Evolutionary conservation across 805 yeast genomes (phyloP), one percentile per base, ranked within the genome.

Genomic region (Saccharomycopsis malanga): DNA sequence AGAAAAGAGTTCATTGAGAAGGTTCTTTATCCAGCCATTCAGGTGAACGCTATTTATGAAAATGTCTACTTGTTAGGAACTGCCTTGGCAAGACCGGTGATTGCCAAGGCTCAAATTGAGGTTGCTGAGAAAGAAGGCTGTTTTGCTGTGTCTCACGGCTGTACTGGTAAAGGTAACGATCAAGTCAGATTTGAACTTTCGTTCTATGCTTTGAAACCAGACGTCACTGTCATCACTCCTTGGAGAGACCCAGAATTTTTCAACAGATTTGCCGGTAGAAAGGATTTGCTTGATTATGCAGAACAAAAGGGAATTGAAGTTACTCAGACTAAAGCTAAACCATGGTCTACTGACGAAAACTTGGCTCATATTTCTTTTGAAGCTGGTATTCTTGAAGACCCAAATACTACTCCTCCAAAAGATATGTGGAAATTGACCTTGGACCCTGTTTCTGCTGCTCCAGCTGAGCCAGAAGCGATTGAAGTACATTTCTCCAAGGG

Each of bases 311-410:
- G 76, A 59, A 93, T 93, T 58, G 95, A 94, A 55, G 99, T 93
- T 50, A 74, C 94, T 42, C 99, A 93, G 74, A 93, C 99, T 57
- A 88, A 88, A 70, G 87, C 98, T 56, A 93, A 93, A 75, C 99
- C 99, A 59, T 93, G 99, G 99, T 89, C 98, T 32, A 93, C 98
- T 49, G 99, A 93, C 67, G 99, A 93, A 74, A 93, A 93, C 78
- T 73, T 91, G 80, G 98, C 98, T 40, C 99, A 93, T 71, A 93
- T 93, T 67, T 91, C 98, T 34, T 93, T 86, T 67, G 99, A 93
- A 76, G 99, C 99, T 55, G 99, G 99, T 71, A 93, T 93, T 58
- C 79, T 93, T 62, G 99, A 93, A 73, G 96, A 93, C 72, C 99
- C 99, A 64, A 86, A 93, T 68, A 81, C 91, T 59, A 93, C 98